These are phyloP conservation scores for Phaffia tasmanica DNA, from an alignment of 768 basidiomycete species.

Conservation along the genomic window DNA sequence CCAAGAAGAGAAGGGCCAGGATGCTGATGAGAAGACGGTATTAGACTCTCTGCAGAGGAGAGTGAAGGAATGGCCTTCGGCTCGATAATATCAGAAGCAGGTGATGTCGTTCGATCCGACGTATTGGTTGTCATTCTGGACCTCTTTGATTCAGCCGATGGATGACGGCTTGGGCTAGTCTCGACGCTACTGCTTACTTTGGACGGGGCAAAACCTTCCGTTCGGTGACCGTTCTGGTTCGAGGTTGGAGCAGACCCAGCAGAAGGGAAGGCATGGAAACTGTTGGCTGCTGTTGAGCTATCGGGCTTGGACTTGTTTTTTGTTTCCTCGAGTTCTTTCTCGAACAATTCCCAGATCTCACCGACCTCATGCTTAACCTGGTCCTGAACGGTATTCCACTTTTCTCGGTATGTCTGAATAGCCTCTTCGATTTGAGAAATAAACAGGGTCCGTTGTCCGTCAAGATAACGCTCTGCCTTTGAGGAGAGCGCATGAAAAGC, in stretches of 20 bases:
- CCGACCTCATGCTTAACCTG: constrained; percentile 34
- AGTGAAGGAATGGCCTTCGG: no score
- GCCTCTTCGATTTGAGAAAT: constrained; percentile 32
- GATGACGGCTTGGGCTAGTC: no score
- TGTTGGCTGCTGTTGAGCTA: constrained; percentile 16
- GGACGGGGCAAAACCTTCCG: no score
- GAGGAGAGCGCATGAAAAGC: constrained; percentile 32
- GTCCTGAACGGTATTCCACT: constrained; percentile 31
- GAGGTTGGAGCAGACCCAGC: no score
- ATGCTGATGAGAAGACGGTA: background rate
- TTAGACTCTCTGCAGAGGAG: no score
- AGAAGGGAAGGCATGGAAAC: background rate
- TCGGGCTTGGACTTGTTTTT: constrained; percentile 20
- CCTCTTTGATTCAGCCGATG: no score
- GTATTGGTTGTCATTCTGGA: no score
- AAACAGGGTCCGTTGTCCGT: constrained; percentile 25
- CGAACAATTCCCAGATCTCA: constrained; percentile 33
- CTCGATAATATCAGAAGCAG: no score
- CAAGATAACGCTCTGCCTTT: constrained; percentile 30
- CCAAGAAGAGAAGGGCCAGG: background rate
- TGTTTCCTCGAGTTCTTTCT: constrained; percentile 25
- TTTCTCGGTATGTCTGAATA: constrained; percentile 29
- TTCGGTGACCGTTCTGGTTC: no score
- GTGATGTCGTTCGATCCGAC: no score
- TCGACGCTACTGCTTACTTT: no score